Conservation (phyloP, 306 rosid genomes). For the Sicyos baderoa region DNA sequence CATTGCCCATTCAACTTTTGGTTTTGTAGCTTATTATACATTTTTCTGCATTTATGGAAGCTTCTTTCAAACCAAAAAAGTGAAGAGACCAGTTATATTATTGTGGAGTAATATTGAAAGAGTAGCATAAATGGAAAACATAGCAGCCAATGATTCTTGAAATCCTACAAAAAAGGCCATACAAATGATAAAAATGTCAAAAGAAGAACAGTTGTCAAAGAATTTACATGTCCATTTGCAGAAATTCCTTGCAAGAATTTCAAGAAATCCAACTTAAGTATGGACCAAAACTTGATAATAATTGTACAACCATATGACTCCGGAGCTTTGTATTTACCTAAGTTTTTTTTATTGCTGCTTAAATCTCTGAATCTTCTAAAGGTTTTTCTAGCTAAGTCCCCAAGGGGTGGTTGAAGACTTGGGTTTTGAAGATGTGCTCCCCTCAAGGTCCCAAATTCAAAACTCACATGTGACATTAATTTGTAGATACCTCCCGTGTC, state of each 20-base stretch:
- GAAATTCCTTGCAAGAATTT: not conserved
- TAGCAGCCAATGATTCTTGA: not conserved
- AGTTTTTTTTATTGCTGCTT: no score
- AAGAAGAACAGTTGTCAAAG: not conserved
- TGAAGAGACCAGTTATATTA: not conserved
- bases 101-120: not conserved
- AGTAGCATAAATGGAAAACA: not conserved
- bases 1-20: not conserved
- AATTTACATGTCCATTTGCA: not conserved
- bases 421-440: no score
- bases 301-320: not conserved
- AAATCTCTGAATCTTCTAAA: no score
- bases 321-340: not conserved
- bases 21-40: not conserved
- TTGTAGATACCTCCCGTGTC: no score
- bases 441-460: no score
- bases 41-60: not conserved
- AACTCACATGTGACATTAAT: no score
- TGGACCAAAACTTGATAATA: not conserved
- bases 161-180: not conserved
- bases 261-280: not conserved
- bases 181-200: not conserved
- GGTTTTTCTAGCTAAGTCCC: no score
- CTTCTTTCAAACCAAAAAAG: not conserved
- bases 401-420: no score